phyloP scores from a whole-genome alignment of 2,329 filamentous ascomycete species.

The Aspergillus aculeatinus region DNA sequence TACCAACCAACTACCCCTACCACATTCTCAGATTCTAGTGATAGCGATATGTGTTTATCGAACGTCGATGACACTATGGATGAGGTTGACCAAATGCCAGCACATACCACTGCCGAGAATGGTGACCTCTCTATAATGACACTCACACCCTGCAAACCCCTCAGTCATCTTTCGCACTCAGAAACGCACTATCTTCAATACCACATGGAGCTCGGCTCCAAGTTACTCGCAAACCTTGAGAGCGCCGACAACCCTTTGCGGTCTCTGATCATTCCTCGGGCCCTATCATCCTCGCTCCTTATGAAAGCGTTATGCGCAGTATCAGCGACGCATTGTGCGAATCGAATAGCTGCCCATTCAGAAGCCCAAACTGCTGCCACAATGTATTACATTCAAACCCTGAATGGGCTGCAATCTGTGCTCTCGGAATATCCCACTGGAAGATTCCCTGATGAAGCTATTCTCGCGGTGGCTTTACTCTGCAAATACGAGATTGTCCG shows the following conservation, averaged over 20 bases:
- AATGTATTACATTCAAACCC: slow-evolving; percentile 34
- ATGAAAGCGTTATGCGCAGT: slow-evolving; percentile 41
- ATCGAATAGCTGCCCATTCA: slow-evolving; percentile 26
- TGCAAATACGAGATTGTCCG: slow-evolving; percentile 42
- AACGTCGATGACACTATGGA: slow-evolving; percentile 3
- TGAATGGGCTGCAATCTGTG: slow-evolving; percentile 32
- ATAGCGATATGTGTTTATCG: not conserved
- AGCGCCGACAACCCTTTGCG: slow-evolving; percentile 38
- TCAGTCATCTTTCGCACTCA: slow-evolving; percentile 29
- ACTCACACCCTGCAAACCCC: slow-evolving; percentile 18
- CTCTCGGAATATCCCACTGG: slow-evolving; percentile 21
- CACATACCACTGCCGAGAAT: not conserved
- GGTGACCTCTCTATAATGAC: slow-evolving; percentile 12
- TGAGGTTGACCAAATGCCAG: not conserved
- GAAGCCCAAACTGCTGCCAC: slow-evolving; percentile 31
- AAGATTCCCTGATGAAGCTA: slow-evolving; percentile 30
- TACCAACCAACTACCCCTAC: slow-evolving; percentile 4
- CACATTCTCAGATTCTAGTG: slow-evolving; percentile 1
- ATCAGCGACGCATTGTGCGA: slow-evolving; percentile 39
- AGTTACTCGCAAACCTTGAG: slow-evolving; percentile 38
- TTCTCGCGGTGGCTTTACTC: slow-evolving; percentile 37
- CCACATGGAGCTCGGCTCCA: slow-evolving; percentile 36
- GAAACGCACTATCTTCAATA: slow-evolving; percentile 42
- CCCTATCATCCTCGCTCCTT: slow-evolving; percentile 36
- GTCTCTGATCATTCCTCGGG: slow-evolving; percentile 37